These are phyloP conservation scores for Cardamine chenopodiifolia DNA, from an alignment of 345 rosid species.

Conservation along the genomic window DNA sequence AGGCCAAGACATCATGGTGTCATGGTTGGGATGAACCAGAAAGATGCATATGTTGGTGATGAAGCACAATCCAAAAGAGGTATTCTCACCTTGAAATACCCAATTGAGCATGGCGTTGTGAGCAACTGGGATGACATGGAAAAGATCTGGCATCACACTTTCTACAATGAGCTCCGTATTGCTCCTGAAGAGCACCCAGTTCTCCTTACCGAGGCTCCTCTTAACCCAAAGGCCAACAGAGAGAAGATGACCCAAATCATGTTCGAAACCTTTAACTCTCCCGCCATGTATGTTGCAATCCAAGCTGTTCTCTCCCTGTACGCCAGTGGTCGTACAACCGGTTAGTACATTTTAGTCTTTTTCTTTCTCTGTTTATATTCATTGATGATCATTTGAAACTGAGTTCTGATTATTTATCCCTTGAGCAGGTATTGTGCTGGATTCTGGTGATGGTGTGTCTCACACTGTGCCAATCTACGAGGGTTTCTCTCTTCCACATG, in stretches of 20 bases:
- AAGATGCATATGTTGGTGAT: slow-evolving; percentile 67
- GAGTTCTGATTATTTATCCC: background rate
- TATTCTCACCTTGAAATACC: slow-evolving; percentile 65
- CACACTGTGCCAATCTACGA: slow-evolving; percentile 64
- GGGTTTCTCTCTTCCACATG: slow-evolving; percentile 70
- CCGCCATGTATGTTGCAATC: slow-evolving; percentile 65
- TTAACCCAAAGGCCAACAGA: slow-evolving; percentile 66
- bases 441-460: slow-evolving; percentile 67
- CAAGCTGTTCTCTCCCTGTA: slow-evolving; percentile 64
- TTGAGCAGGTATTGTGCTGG: slow-evolving; percentile 59
- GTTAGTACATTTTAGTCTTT: slow-evolving; percentile 37
- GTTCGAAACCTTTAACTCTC: slow-evolving; percentile 62
- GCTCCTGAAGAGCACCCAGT: slow-evolving; percentile 68
- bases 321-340: slow-evolving; percentile 72
- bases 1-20: slow-evolving; percentile 70
- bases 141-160: slow-evolving; percentile 71
- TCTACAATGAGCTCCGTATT: slow-evolving; percentile 64
- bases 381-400: background rate
- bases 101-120: slow-evolving; percentile 68
- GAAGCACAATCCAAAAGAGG: slow-evolving; percentile 75
- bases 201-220: slow-evolving; percentile 67
- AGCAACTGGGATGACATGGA: slow-evolving; percentile 79
- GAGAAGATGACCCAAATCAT: slow-evolving; percentile 70
- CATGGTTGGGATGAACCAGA: slow-evolving; percentile 73
- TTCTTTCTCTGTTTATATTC: slow-evolving; percentile 9